A percentile compares a stretch with the other conserved stretches of the same genome.
Evolutionary conservation across 495 filamentous ascomycete species (phyloP).

Genomic region (Hypoxylon trugodes): DNA sequence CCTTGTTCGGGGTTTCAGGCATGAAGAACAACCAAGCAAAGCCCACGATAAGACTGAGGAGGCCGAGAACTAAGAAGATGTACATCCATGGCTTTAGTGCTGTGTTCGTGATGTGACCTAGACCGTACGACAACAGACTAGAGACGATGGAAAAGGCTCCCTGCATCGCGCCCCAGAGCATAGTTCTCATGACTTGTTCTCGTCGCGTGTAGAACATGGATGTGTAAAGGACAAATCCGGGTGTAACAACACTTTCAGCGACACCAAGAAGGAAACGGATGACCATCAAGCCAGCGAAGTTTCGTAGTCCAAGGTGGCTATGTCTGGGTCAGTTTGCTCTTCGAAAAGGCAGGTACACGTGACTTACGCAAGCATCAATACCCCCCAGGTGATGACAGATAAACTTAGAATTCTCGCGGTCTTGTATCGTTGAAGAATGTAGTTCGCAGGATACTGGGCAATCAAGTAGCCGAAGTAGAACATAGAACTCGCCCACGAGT

Average conservation of each 20-base stretch:
- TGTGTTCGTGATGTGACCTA: constrained; percentile 8
- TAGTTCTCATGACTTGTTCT: constrained; percentile 6
- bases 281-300: constrained; percentile 6
- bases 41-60: constrained; percentile 4
- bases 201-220: constrained; percentile 9
- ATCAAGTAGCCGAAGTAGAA: constrained; percentile 10
- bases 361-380: constrained; percentile 6
- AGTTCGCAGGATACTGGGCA: constrained; percentile 7
- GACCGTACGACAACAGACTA: constrained; percentile 1
- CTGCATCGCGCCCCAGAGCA: constrained; percentile 9
- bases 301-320: constrained; percentile 8
- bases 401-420: constrained; percentile 4
- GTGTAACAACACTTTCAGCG: constrained; percentile 4
- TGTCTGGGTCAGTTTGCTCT: background rate
- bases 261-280: constrained; percentile 9
- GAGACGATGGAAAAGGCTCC: constrained; percentile 7
- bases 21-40: constrained; percentile 7
- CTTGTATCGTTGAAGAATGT: constrained; percentile 6
- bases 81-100: constrained; percentile 9
- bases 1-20: constrained; percentile 6
- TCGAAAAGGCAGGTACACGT: background rate
- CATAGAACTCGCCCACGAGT: constrained; percentile 9
- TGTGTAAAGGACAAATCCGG: constrained; percentile 7
- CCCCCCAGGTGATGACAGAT: constrained; percentile 2
- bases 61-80: constrained; percentile 10